phyloP scores from a whole-genome alignment of 2,329 filamentous ascomycete genomes.

The Moelleriella libera region DNA sequence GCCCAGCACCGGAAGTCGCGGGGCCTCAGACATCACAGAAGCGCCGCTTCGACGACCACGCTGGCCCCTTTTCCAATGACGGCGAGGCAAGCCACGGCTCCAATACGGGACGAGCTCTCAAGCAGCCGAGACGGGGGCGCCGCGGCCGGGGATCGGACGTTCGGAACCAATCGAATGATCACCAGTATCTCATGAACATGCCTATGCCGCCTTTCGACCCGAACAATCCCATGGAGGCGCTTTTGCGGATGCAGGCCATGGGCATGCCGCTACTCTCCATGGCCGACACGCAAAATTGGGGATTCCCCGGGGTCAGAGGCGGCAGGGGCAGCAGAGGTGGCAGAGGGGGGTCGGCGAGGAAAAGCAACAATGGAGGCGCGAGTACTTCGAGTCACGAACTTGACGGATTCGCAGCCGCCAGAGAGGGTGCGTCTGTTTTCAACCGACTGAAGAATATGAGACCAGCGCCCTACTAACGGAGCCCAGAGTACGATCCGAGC shows the following conservation, averaged over 20 bases:
- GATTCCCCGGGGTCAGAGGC: background rate
- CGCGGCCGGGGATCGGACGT: constrained; percentile 12
- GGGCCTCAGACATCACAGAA: constrained; percentile 13
- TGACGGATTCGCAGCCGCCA: background rate
- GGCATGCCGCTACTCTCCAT: constrained; percentile 26
- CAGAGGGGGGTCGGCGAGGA: constrained; percentile 19
- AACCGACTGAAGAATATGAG: background rate
- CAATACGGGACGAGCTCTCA: constrained; percentile 29
- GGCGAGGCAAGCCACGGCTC: background rate
- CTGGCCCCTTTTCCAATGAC: constrained; percentile 4
- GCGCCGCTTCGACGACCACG: constrained; percentile 19
- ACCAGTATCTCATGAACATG: constrained; percentile 3
- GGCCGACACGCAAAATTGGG: constrained; percentile 16
- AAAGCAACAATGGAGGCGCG: constrained; percentile 35
- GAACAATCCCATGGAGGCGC: constrained; percentile 44
- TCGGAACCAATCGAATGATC: constrained; percentile 4
- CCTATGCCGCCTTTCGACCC: constrained; percentile 35
- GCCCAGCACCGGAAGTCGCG: background rate
- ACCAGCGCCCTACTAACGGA: background rate
- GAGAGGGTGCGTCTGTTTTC: constrained; percentile 14
- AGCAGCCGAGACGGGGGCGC: constrained; percentile 44
- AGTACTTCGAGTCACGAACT: constrained; percentile 56
- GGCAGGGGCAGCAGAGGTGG: constrained; percentile 6
- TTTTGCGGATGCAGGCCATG: constrained; percentile 48
- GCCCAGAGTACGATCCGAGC: constrained; percentile 19